A percentile compares a stretch with the other conserved stretches of the same genome.
Conservation (phyloP, 1,284 basidiomycete species). For the Caloboletus firmus region DNA sequence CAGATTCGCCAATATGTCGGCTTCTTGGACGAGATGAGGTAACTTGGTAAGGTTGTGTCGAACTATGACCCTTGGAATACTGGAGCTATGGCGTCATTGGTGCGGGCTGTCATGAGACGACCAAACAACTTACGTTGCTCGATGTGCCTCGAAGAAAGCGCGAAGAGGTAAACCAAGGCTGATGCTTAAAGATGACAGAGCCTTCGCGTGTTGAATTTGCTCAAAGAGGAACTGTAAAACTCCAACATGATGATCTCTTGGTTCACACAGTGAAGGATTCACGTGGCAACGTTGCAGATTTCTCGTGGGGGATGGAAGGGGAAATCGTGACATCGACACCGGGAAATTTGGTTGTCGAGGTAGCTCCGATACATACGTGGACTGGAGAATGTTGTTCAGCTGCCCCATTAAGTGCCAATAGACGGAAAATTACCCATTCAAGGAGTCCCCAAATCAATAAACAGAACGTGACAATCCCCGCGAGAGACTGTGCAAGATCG, state of each 20-base stretch:
- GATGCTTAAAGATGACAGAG: slow-evolving; percentile 25
- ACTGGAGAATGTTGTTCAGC: slow-evolving; percentile 19
- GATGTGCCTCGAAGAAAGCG: slow-evolving; percentile 25
- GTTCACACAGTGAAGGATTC: slow-evolving; percentile 5
- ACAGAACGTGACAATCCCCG: slow-evolving; percentile 22
- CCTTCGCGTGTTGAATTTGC: slow-evolving; percentile 32
- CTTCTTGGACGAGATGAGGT: slow-evolving; percentile 1
- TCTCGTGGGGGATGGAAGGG: slow-evolving; percentile 14
- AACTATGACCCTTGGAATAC: slow-evolving; percentile 8
- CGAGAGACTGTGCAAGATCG: slow-evolving; percentile 19
- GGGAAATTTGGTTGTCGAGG: slow-evolving; percentile 6
- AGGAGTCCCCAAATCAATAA: slow-evolving; percentile 27
- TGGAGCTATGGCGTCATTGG: slow-evolving; percentile 1
- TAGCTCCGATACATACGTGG: slow-evolving; percentile 14
- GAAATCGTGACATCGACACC: slow-evolving; percentile 6
- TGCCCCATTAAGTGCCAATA: neutral
- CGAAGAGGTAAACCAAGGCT: slow-evolving; percentile 25
- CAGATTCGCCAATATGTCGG: slow-evolving; percentile 17
- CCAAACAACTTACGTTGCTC: slow-evolving; percentile 18
- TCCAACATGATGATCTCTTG: slow-evolving; percentile 18
- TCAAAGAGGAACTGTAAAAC: slow-evolving; percentile 30
- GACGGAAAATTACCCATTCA: slow-evolving; percentile 21
- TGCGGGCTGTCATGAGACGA: neutral
- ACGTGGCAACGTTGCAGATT: slow-evolving; percentile 1
- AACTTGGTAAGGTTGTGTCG: neutral